Conservation (phyloP, 768 basidiomycete genomes). For the Lactarius quietus region DNA sequence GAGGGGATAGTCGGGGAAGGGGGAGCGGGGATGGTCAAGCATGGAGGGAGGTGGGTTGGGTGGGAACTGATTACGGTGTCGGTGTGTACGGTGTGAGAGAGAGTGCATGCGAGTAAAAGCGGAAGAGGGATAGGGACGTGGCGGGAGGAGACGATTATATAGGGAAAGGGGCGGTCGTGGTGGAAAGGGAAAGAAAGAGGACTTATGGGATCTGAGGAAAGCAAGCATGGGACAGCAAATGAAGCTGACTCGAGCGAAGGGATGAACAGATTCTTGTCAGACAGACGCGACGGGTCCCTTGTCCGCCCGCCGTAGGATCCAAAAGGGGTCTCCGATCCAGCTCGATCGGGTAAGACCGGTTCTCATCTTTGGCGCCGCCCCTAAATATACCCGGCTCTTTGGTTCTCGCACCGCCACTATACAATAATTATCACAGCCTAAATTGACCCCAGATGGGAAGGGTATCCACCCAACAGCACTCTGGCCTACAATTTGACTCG, state of each 20-base stretch:
- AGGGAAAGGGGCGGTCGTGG: constrained; percentile 26
- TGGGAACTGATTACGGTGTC: constrained; percentile 28
- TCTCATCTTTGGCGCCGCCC: constrained; percentile 13
- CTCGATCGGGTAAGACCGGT: constrained; percentile 4
- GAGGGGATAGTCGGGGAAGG: constrained; percentile 29
- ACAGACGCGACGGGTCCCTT: background rate
- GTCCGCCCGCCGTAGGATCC: background rate
- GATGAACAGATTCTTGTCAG: background rate
- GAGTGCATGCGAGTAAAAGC: constrained; percentile 28
- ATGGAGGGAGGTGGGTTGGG: constrained; percentile 23
- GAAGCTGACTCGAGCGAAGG: constrained; percentile 12
- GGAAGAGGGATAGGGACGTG: constrained; percentile 30
- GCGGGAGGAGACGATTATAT: constrained; percentile 25
- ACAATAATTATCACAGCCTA: background rate
- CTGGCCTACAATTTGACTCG: constrained; percentile 4
- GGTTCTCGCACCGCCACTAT: constrained; percentile 18
- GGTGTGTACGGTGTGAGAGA: constrained; percentile 23
- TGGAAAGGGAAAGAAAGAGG: too few relatives aligned
- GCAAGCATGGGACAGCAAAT: constrained; percentile 8
- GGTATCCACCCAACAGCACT: background rate
- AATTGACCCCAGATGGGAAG: background rate
- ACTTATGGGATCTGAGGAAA: constrained; percentile 10
- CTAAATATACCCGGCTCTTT: constrained; percentile 23
- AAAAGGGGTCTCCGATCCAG: background rate
- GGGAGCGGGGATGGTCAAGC: constrained; percentile 27